phyloP scores from a whole-genome alignment of 169 alveolate genomes.

The Hepatocystis sp. region DNA sequence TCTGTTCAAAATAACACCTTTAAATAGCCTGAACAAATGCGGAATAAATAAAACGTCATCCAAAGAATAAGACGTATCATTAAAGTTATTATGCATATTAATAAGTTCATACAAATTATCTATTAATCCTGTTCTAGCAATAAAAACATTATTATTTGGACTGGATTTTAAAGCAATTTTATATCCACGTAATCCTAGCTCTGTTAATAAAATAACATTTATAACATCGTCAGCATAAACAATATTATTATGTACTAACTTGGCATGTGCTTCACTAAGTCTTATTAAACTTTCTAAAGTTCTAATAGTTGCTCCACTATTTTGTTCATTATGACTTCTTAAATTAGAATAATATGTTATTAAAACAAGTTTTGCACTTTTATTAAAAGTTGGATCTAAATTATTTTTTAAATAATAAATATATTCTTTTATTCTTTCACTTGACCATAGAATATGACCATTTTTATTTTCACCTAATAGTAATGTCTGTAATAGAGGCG shows the following conservation, averaged over 20 bases:
- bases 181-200: constrained; percentile 62
- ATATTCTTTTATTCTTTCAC: constrained; percentile 78
- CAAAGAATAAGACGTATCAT: constrained; percentile 22
- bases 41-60: constrained; percentile 48
- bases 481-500: too few species aligned
- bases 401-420: constrained; percentile 73
- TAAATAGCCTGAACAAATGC: constrained; percentile 27
- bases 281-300: constrained; percentile 92
- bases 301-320: constrained; percentile 92
- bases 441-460: constrained; percentile 25
- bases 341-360: constrained; percentile 75
- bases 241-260: constrained; percentile 86
- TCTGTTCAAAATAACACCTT: constrained; percentile 34
- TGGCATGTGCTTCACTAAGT: constrained; percentile 95
- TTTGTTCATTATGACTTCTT: constrained; percentile 66
- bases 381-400: constrained; percentile 73
- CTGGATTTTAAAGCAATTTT: constrained; percentile 37
- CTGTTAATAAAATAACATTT: constrained; percentile 28
- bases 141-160: constrained; percentile 19
- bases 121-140: constrained; percentile 45
- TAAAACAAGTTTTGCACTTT: constrained; percentile 66
- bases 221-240: constrained; percentile 88
- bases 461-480: too few species aligned
- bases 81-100: constrained; percentile 10
- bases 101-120: constrained; percentile 17